phyloP scores from a whole-genome alignment of 2,329 filamentous ascomycete species.

The Clarireedia hainanense region DNA sequence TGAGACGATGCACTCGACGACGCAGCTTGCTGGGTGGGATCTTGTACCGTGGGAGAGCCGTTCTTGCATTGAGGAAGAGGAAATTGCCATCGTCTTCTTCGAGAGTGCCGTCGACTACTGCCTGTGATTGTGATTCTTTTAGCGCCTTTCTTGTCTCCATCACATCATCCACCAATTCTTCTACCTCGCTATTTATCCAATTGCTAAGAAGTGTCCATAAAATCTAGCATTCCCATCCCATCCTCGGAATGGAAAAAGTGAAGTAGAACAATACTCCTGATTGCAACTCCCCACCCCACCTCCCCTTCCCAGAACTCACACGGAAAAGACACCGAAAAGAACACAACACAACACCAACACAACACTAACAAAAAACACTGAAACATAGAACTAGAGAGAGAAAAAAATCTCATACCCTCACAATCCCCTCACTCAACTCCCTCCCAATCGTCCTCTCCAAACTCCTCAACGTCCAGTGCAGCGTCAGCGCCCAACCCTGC shows the following conservation, averaged over 20 bases:
- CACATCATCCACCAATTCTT: neutral
- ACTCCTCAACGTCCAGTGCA: conserved; percentile 47
- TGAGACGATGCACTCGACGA: conserved; percentile 31
- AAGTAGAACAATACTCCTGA: too few species aligned
- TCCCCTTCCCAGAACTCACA: neutral
- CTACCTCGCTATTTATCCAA: neutral
- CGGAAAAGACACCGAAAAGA: neutral
- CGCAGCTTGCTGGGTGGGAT: conserved; percentile 33
- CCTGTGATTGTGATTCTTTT: neutral
- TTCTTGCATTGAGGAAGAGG: conserved; percentile 35
- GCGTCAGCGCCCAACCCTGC: conserved; percentile 52
- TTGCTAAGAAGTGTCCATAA: neutral
- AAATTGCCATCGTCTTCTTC: conserved; percentile 34
- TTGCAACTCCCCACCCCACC: too few species aligned
- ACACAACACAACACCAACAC: neutral
- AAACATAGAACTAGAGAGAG: too few species aligned
- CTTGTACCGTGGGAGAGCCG: conserved; percentile 32
- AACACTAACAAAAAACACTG: too few species aligned
- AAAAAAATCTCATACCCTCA: conserved; percentile 10
- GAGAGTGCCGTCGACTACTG: conserved; percentile 27
- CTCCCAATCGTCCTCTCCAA: conserved; percentile 22
- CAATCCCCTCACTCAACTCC: conserved; percentile 15
- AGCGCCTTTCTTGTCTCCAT: too few species aligned
- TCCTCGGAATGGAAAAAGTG: too few species aligned
- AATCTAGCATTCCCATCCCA: too few species aligned